Evolutionary conservation across 179 eudicot genomes (phyloP).

Genomic region (Actinidia arguta): DNA sequence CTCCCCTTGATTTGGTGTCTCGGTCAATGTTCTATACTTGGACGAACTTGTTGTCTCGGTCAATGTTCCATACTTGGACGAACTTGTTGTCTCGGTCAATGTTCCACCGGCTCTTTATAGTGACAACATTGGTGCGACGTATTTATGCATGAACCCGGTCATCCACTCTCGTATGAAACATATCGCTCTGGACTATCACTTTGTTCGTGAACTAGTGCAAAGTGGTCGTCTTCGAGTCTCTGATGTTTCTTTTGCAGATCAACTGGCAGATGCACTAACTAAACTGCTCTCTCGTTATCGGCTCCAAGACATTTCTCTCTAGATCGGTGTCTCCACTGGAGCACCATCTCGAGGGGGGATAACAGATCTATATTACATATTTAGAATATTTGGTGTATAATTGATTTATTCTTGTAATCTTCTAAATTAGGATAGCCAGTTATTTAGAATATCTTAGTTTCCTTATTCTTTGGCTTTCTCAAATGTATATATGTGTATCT

Average conservation of each 20-base stretch:
- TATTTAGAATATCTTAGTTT: no score
- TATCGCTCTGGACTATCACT: slow-evolving; percentile 1
- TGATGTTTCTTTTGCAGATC: background rate
- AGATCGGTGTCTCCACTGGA: slow-evolving; percentile 15
- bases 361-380: background rate
- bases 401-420: no score
- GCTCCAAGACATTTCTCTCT: background rate
- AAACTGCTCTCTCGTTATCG: background rate
- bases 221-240: background rate
- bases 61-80: no score
- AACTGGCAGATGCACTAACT: slow-evolving; percentile 10
- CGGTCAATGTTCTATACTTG: no score
- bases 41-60: no score
- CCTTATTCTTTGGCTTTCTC: no score
- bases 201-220: background rate
- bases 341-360: slow-evolving; percentile 12
- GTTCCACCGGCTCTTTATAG: no score
- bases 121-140: background rate
- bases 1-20: no score
- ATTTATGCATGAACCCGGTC: background rate
- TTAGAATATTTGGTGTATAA: no score
- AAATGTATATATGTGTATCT: no score
- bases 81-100: no score
- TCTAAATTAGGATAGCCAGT: no score
- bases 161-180: slow-evolving; percentile 9